These are phyloP conservation scores for Obelidium mucronatum DNA, from an alignment of 192 early-diverging fungal genomes.

Conservation along the genomic window DNA sequence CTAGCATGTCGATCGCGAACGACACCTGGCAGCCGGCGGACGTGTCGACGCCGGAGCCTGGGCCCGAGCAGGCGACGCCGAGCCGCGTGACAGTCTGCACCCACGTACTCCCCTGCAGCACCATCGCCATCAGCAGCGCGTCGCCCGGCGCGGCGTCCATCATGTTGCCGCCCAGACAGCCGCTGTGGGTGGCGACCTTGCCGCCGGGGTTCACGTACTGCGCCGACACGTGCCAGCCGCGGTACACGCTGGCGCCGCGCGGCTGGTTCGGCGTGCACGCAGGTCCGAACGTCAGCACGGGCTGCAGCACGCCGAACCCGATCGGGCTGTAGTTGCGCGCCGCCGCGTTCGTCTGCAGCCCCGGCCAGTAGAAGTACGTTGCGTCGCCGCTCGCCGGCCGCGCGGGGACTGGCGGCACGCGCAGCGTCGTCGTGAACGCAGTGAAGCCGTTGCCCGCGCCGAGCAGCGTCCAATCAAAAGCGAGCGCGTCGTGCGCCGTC, in stretches of 20 bases:
- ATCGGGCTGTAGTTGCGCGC: slow-evolving; percentile 14
- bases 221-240: slow-evolving; percentile 31
- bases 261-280: slow-evolving; percentile 29
- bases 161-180: slow-evolving; percentile 27
- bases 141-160: slow-evolving; percentile 32
- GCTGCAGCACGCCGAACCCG: slow-evolving; percentile 31
- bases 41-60: neutral
- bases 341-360: slow-evolving; percentile 13
- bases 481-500: neutral
- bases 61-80: slow-evolving; percentile 25
- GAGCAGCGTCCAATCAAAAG: slow-evolving; percentile 33
- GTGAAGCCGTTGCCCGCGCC: slow-evolving; percentile 24
- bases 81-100: slow-evolving; percentile 17
- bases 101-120: slow-evolving; percentile 21
- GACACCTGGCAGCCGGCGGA: slow-evolving; percentile 17
- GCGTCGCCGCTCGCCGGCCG: slow-evolving; percentile 15
- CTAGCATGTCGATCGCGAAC: slow-evolving; percentile 24
- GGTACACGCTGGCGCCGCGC: slow-evolving; percentile 9
- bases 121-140: slow-evolving; percentile 3
- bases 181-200: slow-evolving; percentile 9
- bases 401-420: slow-evolving; percentile 23
- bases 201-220: slow-evolving; percentile 25
- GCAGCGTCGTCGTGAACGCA: slow-evolving; percentile 7
- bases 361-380: slow-evolving; percentile 39
- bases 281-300: slow-evolving; percentile 23